Conservation (phyloP, 1,284 basidiomycete genomes). For the Xerocomus minutiporus region DNA sequence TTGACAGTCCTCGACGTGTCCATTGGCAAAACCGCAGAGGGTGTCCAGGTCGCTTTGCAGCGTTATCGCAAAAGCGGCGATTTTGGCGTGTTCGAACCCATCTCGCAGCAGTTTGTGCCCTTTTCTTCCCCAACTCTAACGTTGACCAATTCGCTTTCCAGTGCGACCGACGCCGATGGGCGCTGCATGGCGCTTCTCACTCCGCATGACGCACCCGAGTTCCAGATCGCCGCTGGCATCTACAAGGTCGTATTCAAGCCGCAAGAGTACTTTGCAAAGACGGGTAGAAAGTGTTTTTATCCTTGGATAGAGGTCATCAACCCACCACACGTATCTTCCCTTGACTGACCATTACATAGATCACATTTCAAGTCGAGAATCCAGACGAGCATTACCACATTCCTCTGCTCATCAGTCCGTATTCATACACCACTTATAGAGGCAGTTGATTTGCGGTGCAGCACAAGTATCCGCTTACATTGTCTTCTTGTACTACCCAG, state of each 20-base stretch:
- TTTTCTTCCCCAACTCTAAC: neutral
- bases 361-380: conserved; percentile 67
- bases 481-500: conserved; percentile 2
- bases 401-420: conserved; percentile 86
- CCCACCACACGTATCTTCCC: neutral
- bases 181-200: conserved; percentile 71
- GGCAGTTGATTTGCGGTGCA: conserved; percentile 53
- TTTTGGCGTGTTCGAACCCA: conserved; percentile 43
- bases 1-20: conserved; percentile 78
- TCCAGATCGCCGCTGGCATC: conserved; percentile 47
- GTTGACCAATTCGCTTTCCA: conserved; percentile 28
- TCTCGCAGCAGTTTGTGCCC: conserved; percentile 55
- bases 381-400: conserved; percentile 85
- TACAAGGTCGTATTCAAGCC: conserved; percentile 88
- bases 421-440: conserved; percentile 88
- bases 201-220: conserved; percentile 38
- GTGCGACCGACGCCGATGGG: conserved; percentile 77
- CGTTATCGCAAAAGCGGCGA: conserved; percentile 33
- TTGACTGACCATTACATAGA: conserved; percentile 41
- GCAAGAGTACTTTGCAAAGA: conserved; percentile 72
- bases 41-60: conserved; percentile 61
- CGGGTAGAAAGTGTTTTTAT: conserved; percentile 71
- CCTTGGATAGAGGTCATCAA: conserved; percentile 76
- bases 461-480: conserved; percentile 5
- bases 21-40: conserved; percentile 73